These are phyloP conservation scores for Penicillium parvum DNA, from an alignment of 495 filamentous ascomycete species.

Conservation along the genomic window DNA sequence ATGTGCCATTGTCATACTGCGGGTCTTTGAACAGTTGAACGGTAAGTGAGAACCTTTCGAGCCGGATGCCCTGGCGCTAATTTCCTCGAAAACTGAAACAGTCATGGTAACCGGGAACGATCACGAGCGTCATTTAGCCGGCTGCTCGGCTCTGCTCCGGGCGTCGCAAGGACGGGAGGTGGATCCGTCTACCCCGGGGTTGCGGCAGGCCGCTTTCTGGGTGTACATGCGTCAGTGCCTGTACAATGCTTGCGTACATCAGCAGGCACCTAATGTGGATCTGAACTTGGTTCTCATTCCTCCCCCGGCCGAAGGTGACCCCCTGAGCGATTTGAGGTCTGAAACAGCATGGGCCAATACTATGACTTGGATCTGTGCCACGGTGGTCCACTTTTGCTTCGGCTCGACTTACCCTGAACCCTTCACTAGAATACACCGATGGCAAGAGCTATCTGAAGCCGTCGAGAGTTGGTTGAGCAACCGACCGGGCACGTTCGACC, in stretches of 20 bases:
- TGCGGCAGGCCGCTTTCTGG: conserved; percentile 14
- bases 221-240: conserved; percentile 12
- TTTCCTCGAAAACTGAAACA: conserved; percentile 3
- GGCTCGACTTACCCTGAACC: conserved; percentile 7
- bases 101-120: conserved; percentile 11
- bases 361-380: conserved; percentile 14
- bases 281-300: conserved; percentile 9
- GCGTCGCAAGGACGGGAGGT: conserved; percentile 9
- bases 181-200: conserved; percentile 4
- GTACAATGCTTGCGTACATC: conserved; percentile 12
- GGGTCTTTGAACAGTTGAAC: conserved; percentile 13
- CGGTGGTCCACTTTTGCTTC: conserved; percentile 11
- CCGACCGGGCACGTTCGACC: conserved; percentile 6
- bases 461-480: conserved; percentile 7
- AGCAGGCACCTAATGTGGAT: conserved; percentile 11
- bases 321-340: conserved; percentile 5
- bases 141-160: conserved; percentile 9
- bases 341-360: conserved; percentile 12
- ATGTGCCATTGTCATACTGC: conserved; percentile 12
- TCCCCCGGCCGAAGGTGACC: conserved; percentile 4
- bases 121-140: conserved; percentile 11
- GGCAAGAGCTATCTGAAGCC: conserved; percentile 10
- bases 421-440: conserved; percentile 4
- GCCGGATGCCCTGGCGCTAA: conserved; percentile 4
- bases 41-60: conserved; percentile 6